phyloP scores from a whole-genome alignment of 805 yeast species.

The Saccharomycopsis babjevae region DNA sequence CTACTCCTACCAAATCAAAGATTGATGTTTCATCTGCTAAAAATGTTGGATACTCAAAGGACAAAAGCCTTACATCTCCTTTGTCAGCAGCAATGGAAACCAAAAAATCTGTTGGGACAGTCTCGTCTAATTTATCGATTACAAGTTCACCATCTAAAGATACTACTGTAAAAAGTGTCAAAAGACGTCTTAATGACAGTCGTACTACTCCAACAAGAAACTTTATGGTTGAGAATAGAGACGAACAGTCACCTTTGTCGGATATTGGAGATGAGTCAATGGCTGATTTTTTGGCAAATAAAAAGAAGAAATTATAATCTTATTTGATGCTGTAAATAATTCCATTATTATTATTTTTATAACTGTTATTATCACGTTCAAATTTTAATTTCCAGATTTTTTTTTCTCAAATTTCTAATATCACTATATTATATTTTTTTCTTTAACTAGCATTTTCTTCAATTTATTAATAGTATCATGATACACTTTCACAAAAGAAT shows the following conservation, averaged over 20 bases:
- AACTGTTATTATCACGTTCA: background rate
- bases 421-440: no score
- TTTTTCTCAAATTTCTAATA: no score
- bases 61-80: background rate
- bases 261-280: background rate
- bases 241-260: background rate
- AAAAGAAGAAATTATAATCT: background rate
- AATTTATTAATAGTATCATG: no score
- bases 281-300: background rate
- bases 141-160: background rate
- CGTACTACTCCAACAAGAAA: background rate
- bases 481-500: no score
- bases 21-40: background rate
- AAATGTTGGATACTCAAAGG: background rate
- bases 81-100: background rate
- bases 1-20: background rate
- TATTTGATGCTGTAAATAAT: no score
- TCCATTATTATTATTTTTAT: background rate
- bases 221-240: background rate
- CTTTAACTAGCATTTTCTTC: no score
- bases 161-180: background rate
- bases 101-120: background rate
- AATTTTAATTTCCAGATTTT: no score
- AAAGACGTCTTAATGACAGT: background rate
- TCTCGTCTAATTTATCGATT: background rate